A percentile compares a stretch with the other conserved stretches of the same genome.
Conservation (phyloP, 495 filamentous ascomycete species). For the Podospora didyma region DNA sequence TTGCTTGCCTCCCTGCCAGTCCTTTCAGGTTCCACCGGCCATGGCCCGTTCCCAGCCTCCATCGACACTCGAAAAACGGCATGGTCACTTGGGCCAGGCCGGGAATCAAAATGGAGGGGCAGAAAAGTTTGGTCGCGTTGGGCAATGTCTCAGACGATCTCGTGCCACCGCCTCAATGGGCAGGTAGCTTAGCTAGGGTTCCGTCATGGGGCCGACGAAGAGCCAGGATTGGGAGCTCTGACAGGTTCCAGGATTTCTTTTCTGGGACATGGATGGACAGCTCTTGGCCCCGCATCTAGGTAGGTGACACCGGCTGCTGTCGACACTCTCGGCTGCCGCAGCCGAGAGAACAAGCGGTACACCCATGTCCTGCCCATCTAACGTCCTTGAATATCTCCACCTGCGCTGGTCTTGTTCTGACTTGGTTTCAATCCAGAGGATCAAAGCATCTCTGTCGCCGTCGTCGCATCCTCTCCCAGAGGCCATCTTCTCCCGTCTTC, state of each 20-base stretch:
- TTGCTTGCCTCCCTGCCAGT: no score
- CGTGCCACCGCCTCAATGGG: not conserved
- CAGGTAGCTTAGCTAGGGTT: not conserved
- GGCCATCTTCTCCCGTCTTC: not conserved
- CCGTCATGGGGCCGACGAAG: not conserved
- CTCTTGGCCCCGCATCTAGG: not conserved
- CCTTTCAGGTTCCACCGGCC: no score
- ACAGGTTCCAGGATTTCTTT: not conserved
- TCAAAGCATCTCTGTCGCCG: not conserved
- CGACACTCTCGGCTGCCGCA: no score
- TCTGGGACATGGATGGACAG: not conserved
- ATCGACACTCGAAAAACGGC: no score
- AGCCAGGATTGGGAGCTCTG: not conserved
- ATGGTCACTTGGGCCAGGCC: no score
- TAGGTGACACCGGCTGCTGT: no score
- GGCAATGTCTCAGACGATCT: not conserved
- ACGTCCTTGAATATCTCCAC: not conserved
- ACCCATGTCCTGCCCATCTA: no score
- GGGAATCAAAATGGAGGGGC: no score
- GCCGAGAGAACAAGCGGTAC: no score
- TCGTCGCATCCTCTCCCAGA: not conserved
- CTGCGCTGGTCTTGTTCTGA: not conserved
- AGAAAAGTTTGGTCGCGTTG: no score
- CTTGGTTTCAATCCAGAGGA: not conserved
- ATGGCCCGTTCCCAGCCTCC: no score